Percentiles rank a stretch among this genome's conserved stretches.
phyloP scores from a whole-genome alignment of 2,329 filamentous ascomycete species.

The Emergomyces orientalis region DNA sequence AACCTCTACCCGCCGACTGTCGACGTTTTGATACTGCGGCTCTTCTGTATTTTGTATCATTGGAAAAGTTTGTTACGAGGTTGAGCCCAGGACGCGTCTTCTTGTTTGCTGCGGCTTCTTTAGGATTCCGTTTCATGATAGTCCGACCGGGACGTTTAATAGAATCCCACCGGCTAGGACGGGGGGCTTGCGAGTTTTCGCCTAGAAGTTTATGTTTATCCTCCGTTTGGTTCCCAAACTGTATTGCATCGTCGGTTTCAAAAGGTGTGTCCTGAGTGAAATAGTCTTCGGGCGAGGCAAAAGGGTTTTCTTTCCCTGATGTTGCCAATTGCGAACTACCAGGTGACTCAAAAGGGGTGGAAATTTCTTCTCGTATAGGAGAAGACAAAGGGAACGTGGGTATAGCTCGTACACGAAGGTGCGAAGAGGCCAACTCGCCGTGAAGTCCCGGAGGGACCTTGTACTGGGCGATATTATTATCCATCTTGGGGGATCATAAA shows the following conservation, averaged over 20 bases:
- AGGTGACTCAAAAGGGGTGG: slow-evolving; percentile 30
- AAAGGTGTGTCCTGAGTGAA: slow-evolving; percentile 15
- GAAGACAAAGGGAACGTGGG: slow-evolving; percentile 37
- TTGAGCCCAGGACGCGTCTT: slow-evolving; percentile 33
- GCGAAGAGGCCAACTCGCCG: not conserved
- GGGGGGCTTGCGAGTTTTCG: not conserved
- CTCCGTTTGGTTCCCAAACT: not conserved
- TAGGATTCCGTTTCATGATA: slow-evolving; percentile 11
- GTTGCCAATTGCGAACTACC: slow-evolving; percentile 21
- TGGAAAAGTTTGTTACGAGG: slow-evolving; percentile 35
- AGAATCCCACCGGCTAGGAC: slow-evolving; percentile 5
- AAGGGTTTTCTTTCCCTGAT: slow-evolving; percentile 24
- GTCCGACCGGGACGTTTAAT: not conserved
- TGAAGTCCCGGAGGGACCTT: not conserved
- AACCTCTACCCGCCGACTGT: slow-evolving; percentile 10
- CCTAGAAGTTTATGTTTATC: slow-evolving; percentile 1
- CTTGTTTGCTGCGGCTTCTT: slow-evolving; percentile 20
- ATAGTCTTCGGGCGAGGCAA: slow-evolving; percentile 25
- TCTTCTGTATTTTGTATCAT: slow-evolving; percentile 13
- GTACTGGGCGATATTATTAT: not conserved
- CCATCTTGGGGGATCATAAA: not conserved
- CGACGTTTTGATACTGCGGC: slow-evolving; percentile 5
- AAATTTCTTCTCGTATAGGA: slow-evolving; percentile 35
- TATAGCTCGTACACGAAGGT: slow-evolving; percentile 23
- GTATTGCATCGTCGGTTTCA: not conserved